These are phyloP conservation scores for Russula compacta DNA, from an alignment of 768 basidiomycete species.

Conservation along the genomic window DNA sequence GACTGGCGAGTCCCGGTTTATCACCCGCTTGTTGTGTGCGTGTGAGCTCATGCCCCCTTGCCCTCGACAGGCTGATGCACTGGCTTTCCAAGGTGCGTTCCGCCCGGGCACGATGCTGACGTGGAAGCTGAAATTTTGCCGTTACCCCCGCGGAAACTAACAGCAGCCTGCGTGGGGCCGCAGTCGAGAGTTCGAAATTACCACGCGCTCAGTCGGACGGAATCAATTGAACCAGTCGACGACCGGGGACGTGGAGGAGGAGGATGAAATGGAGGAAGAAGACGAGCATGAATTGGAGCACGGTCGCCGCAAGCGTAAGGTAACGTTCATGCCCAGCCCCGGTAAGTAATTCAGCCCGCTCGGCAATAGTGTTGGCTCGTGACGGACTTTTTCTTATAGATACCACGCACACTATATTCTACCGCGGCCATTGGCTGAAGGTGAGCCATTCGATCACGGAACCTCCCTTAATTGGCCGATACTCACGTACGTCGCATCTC, in stretches of 20 bases:
- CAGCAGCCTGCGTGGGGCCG: conserved; percentile 90
- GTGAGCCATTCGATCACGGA: conserved; percentile 33
- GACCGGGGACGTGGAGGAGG: conserved; percentile 70
- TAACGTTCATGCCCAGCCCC: conserved; percentile 79
- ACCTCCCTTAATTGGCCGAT: conserved; percentile 15
- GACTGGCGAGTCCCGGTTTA: conserved; percentile 48
- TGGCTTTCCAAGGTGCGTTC: conserved; percentile 69
- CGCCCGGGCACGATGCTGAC: conserved; percentile 1
- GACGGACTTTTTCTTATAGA: conserved; percentile 34
- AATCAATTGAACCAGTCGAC: conserved; percentile 57
- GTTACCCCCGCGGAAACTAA: conserved; percentile 14
- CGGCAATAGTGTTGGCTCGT: conserved; percentile 6
- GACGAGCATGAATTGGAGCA: conserved; percentile 55
- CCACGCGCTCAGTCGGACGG: conserved; percentile 63
- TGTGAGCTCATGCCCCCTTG: conserved; percentile 2
- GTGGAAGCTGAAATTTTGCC: neutral
- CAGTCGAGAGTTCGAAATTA: conserved; percentile 84
- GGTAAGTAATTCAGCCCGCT: conserved; percentile 36
- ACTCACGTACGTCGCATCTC: conserved; percentile 3
- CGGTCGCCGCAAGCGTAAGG: conserved; percentile 66
- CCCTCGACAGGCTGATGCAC: conserved; percentile 65
- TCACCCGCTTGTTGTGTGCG: neutral
- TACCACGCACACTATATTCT: conserved; percentile 83
- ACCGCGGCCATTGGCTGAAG: conserved; percentile 81
- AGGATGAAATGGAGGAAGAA: conserved; percentile 53